Base-by-base conservation (phyloP, 2,329 filamentous ascomycete genomes). In the Trichoderma harzianum region DNA sequence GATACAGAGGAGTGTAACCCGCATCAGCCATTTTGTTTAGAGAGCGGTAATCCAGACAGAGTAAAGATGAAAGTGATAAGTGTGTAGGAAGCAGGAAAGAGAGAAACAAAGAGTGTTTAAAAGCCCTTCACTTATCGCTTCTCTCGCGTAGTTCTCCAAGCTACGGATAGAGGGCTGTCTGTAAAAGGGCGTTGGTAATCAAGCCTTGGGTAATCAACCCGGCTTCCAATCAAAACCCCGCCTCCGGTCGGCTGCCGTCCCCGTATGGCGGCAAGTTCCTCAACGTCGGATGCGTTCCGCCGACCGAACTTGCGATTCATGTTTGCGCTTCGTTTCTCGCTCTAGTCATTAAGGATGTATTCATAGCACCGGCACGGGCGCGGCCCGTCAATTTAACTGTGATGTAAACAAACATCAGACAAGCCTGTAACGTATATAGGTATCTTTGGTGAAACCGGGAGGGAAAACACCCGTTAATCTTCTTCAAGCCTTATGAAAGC, bases 1-100 rank as follows among this genome's bases (percentile, higher is more conserved):
- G 78, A 66, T 82, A 82, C 12, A 77, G 62, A 24, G 80, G 79
- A 36, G 78, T 73, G 72, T 80, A 81, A 28, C 76, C 78, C 28
- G 77, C 75, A 57, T 73, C 72, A n/a, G 74, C 60, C 75, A 77
- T 77, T 24, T 30, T 64, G 18, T 34, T 6, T 53, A 14, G 14
- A 53, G 21, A 11, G 47, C 11, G 11, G 47, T 53, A 53, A 53
- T 14, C 47, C n/a, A 53, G 47, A 24, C n/a, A 57, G 61, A 16
- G 7, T 0, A 6, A 11, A 28, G 7, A 32, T 21, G n/a, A 28
- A 21, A 43, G 21, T 3, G 8, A 28, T n/a, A 12, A 6, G 16
- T 28, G 2, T 28, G 58, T 51, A 51, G n/a, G n/a, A 51, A 2
- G 43, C 10, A 51, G 43, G 3, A 51, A 21, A 51, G 43, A 21